phyloP scores from a whole-genome alignment of 78 protist species.

The Protostelium mycophagum region DNA sequence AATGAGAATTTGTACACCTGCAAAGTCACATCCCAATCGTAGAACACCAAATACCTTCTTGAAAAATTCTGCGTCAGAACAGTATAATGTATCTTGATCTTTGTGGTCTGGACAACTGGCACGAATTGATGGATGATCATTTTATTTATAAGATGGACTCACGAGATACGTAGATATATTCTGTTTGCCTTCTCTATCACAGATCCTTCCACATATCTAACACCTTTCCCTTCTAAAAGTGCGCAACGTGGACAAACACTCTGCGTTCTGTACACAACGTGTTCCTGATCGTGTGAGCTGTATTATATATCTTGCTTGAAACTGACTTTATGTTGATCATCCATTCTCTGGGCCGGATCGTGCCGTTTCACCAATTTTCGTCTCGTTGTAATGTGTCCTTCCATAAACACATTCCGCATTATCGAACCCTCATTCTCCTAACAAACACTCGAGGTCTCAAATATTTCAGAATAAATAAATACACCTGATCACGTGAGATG shows the following conservation, averaged over 20 bases:
- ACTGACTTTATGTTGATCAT: no score
- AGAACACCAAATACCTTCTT: neutral
- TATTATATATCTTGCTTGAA: no score
- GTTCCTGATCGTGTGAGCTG: no score
- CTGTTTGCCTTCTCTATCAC: neutral
- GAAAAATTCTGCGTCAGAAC: constrained; percentile 1
- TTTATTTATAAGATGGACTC: neutral
- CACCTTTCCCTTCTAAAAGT: neutral
- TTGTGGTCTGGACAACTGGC: neutral
- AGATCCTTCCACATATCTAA: neutral
- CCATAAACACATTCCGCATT: no score
- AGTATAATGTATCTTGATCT: neutral
- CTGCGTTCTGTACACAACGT: neutral
- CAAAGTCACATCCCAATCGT: neutral
- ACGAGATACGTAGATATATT: neutral
- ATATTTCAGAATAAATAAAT: neutral
- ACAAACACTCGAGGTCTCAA: no score
- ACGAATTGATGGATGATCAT: neutral
- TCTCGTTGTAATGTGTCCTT: no score
- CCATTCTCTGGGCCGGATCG: no score
- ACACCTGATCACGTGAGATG: neutral
- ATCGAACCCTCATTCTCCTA: no score
- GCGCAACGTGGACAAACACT: neutral
- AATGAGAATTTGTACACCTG: neutral
- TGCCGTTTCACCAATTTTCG: no score